Evolutionary conservation across 2,329 filamentous ascomycete genomes (phyloP), one percentile per base, ranked within the genome.

Genomic region (Elsinoe batatas): DNA sequence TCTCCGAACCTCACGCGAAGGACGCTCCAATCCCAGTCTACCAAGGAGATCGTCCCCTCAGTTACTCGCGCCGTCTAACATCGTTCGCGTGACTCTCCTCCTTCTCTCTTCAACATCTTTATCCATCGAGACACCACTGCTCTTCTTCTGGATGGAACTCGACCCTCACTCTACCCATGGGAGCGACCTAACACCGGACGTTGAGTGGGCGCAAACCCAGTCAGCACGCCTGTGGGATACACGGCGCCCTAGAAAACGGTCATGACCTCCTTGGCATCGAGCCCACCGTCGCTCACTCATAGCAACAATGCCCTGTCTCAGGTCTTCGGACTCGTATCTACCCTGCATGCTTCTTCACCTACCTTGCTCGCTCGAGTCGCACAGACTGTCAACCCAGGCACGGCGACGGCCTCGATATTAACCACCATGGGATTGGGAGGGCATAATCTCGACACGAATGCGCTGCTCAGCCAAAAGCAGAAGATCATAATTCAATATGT

Each of bases 401-500:
- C 47, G 10, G 33, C 33, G 13, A 38, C 47, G 32, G 47, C 47
- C 47, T 51, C 47, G 33, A 51, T 51, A 51, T 20, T 46, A 35
- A 13, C 4, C 37, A 57, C 10, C 30, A 58, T 57, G 57, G 59
- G 59, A 43, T 53, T 60, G 20, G 59, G 59, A 17, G 57, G 57
- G 13, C 44, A 58, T 15, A 53, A 57, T 17, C 15, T 40, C 33
- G 33, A 60, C 32, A 54, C 57, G 5, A 53, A 47, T 8, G 15
- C 20, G 4, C 35, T 67, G 1, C 62, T 62, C 49, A 50, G 59
- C 22, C 22, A 59, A 6, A 49, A 59, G 6, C 61, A 59, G 50
- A 68, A 59, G 15, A 62, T 64, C 17, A 59, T 60, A 18, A 61
- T 74, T n/a, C 68, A 69, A 50, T 59, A 68, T 13, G 68, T 68